Conservation (phyloP, 2,329 filamentous ascomycete genomes). For the Rasamsonia emersonii region DNA sequence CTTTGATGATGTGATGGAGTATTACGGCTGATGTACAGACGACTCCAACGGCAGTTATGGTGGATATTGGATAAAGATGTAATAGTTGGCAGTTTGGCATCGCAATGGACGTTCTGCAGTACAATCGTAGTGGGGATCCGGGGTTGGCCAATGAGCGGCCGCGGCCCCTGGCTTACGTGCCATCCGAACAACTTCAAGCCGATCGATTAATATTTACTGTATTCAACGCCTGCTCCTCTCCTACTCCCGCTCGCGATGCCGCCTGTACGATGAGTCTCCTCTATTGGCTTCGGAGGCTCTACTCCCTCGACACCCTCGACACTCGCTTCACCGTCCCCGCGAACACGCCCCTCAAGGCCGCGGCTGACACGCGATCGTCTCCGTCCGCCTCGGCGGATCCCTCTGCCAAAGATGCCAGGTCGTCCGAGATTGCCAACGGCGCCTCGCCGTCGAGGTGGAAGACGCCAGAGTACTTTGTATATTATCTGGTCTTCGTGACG, state of each 20-base stretch:
- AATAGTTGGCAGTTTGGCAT: too few relatives aligned
- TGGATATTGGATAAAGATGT: too few relatives aligned
- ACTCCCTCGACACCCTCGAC: constrained; percentile 60
- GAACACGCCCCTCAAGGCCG: constrained; percentile 55
- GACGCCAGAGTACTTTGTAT: constrained; percentile 76
- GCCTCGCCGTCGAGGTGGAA: constrained; percentile 66
- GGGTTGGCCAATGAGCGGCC: too few relatives aligned
- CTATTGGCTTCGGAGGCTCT: constrained; percentile 45
- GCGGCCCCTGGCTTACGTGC: too few relatives aligned
- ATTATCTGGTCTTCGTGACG: constrained; percentile 59
- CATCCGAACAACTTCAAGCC: too few relatives aligned
- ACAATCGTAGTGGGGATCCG: too few relatives aligned
- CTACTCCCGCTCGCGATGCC: constrained; percentile 19
- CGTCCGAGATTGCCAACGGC: constrained; percentile 36
- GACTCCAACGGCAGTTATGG: too few relatives aligned
- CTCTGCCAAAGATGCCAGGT: constrained; percentile 24
- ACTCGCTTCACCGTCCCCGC: constrained; percentile 65
- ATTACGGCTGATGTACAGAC: too few relatives aligned
- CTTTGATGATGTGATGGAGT: too few relatives aligned
- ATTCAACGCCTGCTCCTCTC: too few relatives aligned
- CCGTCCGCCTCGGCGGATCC: constrained; percentile 20
- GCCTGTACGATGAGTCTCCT: constrained; percentile 37
- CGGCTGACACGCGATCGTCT: constrained; percentile 42
- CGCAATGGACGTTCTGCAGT: too few relatives aligned
- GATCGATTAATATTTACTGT: too few relatives aligned